Percentiles rank a stretch among this genome's conserved stretches.
phyloP scores from a whole-genome alignment of 371 early-diverging fungal genomes.

The Nematocida sp. region DNA sequence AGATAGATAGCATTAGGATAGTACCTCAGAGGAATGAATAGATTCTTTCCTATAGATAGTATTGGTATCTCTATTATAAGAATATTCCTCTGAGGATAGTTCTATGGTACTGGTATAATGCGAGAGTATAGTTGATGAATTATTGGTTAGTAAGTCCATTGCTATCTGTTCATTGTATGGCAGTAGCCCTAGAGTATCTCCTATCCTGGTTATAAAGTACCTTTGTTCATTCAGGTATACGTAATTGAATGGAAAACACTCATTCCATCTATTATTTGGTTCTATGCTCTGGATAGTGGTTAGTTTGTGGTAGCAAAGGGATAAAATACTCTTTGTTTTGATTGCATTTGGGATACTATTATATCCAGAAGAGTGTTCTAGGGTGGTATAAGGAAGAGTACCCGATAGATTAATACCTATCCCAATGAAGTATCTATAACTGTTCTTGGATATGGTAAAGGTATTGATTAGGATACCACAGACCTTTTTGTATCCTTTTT shows the following conservation, averaged over 20 bases:
- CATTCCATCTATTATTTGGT: background rate
- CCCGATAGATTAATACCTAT: constrained; percentile 23
- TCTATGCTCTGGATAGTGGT: background rate
- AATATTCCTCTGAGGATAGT: background rate
- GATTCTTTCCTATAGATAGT: no score
- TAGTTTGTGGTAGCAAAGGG: background rate
- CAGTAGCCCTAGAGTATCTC: constrained; percentile 5
- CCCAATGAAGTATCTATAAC: background rate
- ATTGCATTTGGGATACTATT: background rate
- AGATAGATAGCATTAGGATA: no score
- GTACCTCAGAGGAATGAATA: no score
- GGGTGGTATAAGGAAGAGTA: background rate
- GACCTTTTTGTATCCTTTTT: background rate
- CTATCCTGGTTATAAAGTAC: constrained; percentile 3
- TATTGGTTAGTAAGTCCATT: no score
- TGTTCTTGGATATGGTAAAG: background rate
- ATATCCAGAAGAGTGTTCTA: no score
- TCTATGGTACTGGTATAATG: no score
- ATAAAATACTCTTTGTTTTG: constrained; percentile 10
- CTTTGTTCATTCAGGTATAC: background rate
- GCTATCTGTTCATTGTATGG: no score
- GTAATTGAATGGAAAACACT: constrained; percentile 17
- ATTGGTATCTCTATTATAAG: constrained; percentile 1
- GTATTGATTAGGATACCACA: constrained; percentile 17
- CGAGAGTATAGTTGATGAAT: no score